Evolutionary conservation across 352 stramenopile genomes (phyloP), one percentile per base, ranked within the genome.

Genomic region (Globisporangium echinulatum): DNA sequence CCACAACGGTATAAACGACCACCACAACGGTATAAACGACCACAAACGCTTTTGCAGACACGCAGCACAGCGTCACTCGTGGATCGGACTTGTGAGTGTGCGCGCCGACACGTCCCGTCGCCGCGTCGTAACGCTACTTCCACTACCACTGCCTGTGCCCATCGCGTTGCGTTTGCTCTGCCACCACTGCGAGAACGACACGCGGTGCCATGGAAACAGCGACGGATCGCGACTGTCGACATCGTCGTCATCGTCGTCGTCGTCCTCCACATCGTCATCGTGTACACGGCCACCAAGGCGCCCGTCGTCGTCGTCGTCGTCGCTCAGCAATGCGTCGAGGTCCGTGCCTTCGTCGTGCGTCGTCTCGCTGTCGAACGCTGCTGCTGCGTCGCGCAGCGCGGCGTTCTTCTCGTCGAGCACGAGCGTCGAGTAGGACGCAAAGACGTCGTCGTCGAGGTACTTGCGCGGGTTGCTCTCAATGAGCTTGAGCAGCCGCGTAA

Each of bases 381-480:
- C 50, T 1, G 57, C 44, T 9, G 63, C 62, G n/a, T 67, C 62
- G 11, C 52, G 47, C 14, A 56, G 54, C 37, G 56, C 52, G 8
- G 49, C 52, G 36, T 77, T 83, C 60, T 89, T 79, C 54, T 94
- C 85, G 47, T 87, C 70, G 37, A 85, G 68, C n/a, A 93, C 60
- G 0, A 88, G 65, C 52, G 70, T 80, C 19, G 82, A 91, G 55
- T 95, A 95, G 0, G 74, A 66, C 9, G 79, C 71, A 49, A 93
- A 95, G 3, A 90, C 80, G 53, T 94, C 84, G 53, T 95, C 84
- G 66, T 94, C 85, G 17, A 96, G 55, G 63, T 96, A 96, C 71
- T 96, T 92, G 49, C 83, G 84, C 9, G 87, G 87, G 46, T 92
- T 96, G 63, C 83, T 94, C 63, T 95, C 85, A n/a, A 94, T 79